Evolutionary conservation across 2,329 filamentous ascomycete genomes (phyloP), one percentile per base, ranked within the genome.

Genomic region (Diatrype stigma): DNA sequence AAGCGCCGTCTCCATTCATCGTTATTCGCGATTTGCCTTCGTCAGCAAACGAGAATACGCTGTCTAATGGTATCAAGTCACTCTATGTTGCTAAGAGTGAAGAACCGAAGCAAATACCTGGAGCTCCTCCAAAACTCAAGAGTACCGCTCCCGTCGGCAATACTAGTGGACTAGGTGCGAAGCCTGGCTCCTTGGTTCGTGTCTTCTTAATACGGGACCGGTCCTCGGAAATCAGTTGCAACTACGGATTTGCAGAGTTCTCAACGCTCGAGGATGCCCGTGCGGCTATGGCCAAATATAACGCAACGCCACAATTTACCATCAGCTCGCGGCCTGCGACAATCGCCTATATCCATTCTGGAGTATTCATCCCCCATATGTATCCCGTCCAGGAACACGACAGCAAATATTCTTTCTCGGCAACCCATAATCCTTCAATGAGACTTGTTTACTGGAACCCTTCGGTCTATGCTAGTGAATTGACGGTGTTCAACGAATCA

Each of bases 161-260:
- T 53, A 76, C 75, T 8, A 72, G 79, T 19, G 85, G 86, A 12
- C 74, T 85, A 1, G 89, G 89, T 37, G 89, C 90, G 3, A 81
- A 79, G 51, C 83, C 86, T 30, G 84, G 85, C 19, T 90, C 88
- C n/a, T 72, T 95, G 8, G 82, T 87, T 54, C 83, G 90, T 47
- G 83, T 94, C 2, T 81, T 94, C 54, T 72, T 95, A 23, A 85
- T 94, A 61, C 82, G 90, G 50, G 87, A 93, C 63, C 79, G 84
- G 42, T 77, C 76, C 53, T 86, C 78, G 3, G 80, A 89, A 49
- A 85, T 89, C 53, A 90, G 86, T 47, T 89, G 88, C 77, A 82
- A 85, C 58, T 95, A 90, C 60, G 90, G 89, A 0, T 95, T 95
- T 68, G 90, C 85, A 1, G 90, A 95, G 67, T 95, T 92, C 64